Evolutionary conservation across 164 flowering plant species (phyloP).

Genomic region (Hamamelis virginiana): DNA sequence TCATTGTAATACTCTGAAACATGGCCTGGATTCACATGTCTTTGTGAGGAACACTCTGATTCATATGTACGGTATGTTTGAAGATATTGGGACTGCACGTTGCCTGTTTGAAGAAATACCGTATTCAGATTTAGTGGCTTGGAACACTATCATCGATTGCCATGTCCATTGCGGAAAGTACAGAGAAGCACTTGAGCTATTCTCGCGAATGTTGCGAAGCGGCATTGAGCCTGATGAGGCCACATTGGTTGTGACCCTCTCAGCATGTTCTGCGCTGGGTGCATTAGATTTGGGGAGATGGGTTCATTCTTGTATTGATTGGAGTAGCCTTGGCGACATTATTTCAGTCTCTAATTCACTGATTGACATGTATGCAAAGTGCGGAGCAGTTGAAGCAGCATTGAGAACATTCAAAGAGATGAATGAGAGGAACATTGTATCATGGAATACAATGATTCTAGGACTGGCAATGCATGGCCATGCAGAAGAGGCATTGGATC

Average conservation of each 20-base stretch:
- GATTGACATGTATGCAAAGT: conserved; percentile 56
- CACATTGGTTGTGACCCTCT: conserved; percentile 43
- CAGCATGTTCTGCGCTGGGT: conserved; percentile 48
- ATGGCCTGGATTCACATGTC: conserved; percentile 42
- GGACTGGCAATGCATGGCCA: conserved; percentile 60
- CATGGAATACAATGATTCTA: conserved; percentile 56
- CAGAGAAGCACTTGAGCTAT: conserved; percentile 44
- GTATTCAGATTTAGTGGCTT: conserved; percentile 45
- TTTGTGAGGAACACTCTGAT: conserved; percentile 59
- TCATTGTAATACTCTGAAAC: conserved; percentile 39
- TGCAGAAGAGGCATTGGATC: conserved; percentile 44
- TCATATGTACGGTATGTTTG: conserved; percentile 47
- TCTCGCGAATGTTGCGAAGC: conserved; percentile 31
- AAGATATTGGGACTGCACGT: conserved; percentile 31
- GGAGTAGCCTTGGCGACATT: conserved; percentile 8
- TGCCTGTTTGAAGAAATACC: conserved; percentile 51
- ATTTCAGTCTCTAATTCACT: conserved; percentile 37
- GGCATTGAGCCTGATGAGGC: conserved; percentile 43
- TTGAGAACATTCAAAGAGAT: conserved; percentile 28
- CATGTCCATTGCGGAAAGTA: conserved; percentile 32
- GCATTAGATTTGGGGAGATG: conserved; percentile 49
- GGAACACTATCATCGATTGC: conserved; percentile 56
- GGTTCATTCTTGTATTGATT: conserved; percentile 33
- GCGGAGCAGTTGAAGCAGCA: conserved; percentile 51
- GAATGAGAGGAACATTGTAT: conserved; percentile 33